Evolutionary conservation across 2,329 filamentous ascomycete species (phyloP), one percentile per base, ranked within the genome.

Genomic region (Teratosphaeria viscida): DNA sequence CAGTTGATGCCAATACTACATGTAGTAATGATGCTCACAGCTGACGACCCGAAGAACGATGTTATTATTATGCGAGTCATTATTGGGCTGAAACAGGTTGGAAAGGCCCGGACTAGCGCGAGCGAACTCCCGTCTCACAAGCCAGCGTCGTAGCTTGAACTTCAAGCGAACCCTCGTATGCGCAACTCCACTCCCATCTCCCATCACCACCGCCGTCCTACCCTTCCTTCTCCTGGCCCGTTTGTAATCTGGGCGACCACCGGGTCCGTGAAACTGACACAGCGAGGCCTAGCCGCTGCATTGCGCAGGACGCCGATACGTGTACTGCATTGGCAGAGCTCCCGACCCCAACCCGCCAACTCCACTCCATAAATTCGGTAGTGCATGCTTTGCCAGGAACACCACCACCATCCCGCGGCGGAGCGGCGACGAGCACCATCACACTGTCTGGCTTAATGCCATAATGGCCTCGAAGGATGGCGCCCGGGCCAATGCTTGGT

Each of bases 401-500:
- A 47, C 37, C 29, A 32, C 37, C 32, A 23, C 55, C 55, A 19
- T n/a, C 37, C 2, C 32, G 12, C 37, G n/a, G 10, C 12, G 16
- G 37, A 49, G 43, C 7, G 29, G 43, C 43, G 43, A 49, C 43
- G 43, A 19, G 43, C 43, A 23, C 16, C 16, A 19, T 19, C 19
- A 49, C 43, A 49, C 37, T 10, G n/a, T 19, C 43, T 49, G 43
- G 43, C 43, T 49, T 49, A n/a, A 49, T 49, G 43, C 43, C 43
- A 49, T 49, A 49, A 49, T 49, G 43, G 43, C 43, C 19, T 49
- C 43, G 16, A 49, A 49, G 43, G 43, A 49, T 23, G 43, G 16
- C 19, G 43, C 43, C 43, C 43, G 43, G 16, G 43, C 80, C 65
- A 84, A 82, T 72, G 82, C 82, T 68, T 86, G 84, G 84, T 78